Conservation (phyloP, 768 basidiomycete species). For the Neoboletus subvelutipes region DNA sequence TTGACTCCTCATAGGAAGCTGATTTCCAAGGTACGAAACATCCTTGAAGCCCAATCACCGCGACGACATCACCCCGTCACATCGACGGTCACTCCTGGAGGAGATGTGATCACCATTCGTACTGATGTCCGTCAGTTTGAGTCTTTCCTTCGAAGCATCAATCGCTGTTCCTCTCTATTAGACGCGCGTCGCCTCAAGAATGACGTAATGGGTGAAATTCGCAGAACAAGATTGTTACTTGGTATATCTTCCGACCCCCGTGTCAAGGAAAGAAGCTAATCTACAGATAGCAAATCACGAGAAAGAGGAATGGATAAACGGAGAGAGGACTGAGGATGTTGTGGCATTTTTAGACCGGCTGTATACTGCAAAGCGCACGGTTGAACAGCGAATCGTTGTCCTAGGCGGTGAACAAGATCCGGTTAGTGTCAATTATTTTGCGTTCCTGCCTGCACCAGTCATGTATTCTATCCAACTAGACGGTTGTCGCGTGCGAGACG, state of each 20-base stretch:
- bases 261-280: constrained; percentile 1
- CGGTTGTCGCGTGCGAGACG: constrained; percentile 43
- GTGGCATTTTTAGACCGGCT: constrained; percentile 86
- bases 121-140: constrained; percentile 87
- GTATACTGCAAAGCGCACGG: constrained; percentile 84
- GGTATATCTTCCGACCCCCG: constrained; percentile 42
- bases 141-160: constrained; percentile 84
- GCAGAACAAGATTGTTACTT: constrained; percentile 71
- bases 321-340: constrained; percentile 79
- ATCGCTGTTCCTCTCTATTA: constrained; percentile 73
- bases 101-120: constrained; percentile 75
- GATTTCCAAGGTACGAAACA: constrained; percentile 84
- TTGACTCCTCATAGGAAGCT: constrained; percentile 52
- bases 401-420: constrained; percentile 71
- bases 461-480: constrained; percentile 28
- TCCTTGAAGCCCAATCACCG: constrained; percentile 77
- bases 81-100: constrained; percentile 44
- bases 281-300: constrained; percentile 67
- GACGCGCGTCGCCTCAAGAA: constrained; percentile 91
- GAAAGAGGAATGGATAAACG: constrained; percentile 87
- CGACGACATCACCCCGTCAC: constrained; percentile 45
- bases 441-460: background rate
- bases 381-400: constrained; percentile 80
- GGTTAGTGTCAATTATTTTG: constrained; percentile 36
- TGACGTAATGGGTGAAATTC: constrained; percentile 89